These are phyloP conservation scores for Suillus lakei DNA, from an alignment of 768 basidiomycete genomes.

Conservation along the genomic window DNA sequence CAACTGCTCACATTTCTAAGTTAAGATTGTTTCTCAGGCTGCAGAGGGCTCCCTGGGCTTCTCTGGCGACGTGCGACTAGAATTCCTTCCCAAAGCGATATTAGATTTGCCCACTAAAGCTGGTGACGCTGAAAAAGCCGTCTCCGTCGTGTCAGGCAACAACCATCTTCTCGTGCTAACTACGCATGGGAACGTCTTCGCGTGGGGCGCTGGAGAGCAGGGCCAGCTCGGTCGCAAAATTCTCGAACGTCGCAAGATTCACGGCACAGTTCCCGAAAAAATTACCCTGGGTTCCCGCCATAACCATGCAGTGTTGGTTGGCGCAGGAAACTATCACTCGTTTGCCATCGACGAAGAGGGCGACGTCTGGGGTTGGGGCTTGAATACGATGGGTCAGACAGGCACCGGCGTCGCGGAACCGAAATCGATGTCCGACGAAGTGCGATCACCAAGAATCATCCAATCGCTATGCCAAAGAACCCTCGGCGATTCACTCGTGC, in stretches of 20 bases:
- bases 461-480: slow-evolving; percentile 62
- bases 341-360: slow-evolving; percentile 89
- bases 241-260: slow-evolving; percentile 84
- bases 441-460: slow-evolving; percentile 70
- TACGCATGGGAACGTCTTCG: slow-evolving; percentile 83
- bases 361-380: slow-evolving; percentile 93
- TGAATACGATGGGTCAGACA: slow-evolving; percentile 88
- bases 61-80: slow-evolving; percentile 64
- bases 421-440: slow-evolving; percentile 52
- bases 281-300: slow-evolving; percentile 73
- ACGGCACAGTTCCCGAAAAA: slow-evolving; percentile 88
- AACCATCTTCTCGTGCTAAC: slow-evolving; percentile 93
- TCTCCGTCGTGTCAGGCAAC: slow-evolving; percentile 77
- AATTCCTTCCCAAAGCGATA: slow-evolving; percentile 66
- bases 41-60: slow-evolving; percentile 89
- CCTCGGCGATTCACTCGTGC: slow-evolving; percentile 63
- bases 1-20: slow-evolving; percentile 11
- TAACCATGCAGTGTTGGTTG: slow-evolving; percentile 70
- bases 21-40: slow-evolving; percentile 45
- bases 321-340: slow-evolving; percentile 84
- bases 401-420: slow-evolving; percentile 58
- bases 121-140: slow-evolving; percentile 72
- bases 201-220: slow-evolving; percentile 91
- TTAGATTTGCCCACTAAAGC: slow-evolving; percentile 64
- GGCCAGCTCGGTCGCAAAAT: slow-evolving; percentile 91